Base-by-base conservation (phyloP, 257 asterid species). In the Nicotiana noctiflora region DNA sequence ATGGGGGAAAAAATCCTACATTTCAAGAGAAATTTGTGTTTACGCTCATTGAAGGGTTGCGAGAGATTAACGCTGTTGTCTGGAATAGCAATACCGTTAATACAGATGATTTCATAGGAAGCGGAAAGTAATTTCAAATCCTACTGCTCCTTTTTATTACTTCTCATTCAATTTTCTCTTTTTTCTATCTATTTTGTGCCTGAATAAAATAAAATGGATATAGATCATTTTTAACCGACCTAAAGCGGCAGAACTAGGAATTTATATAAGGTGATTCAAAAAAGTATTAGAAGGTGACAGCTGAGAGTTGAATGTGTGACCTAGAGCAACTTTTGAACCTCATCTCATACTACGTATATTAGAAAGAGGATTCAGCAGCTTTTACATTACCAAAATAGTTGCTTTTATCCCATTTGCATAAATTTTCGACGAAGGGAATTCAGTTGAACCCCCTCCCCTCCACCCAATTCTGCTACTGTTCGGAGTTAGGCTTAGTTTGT, bases 41-140 rank as follows among this genome's bases (percentile, higher is more conserved):
- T 80, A 86, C 87, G 3, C 81, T 96, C 83, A 91, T 96, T 32
- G 99, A 96, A 88, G 99, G 98, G 76, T 64, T 96, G 81, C 67
- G 97, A 57, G 98, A 96, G 86, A 11, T 94, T 31, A 83, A 82
- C 62, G 90, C 87, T 79, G 80, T 87, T 8, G 99, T 96, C 6
- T 96, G 97, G 96, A 96, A 96, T 87, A 94, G 98, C 90, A 96
- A 96, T 88, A 90, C 98, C 27, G 23, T 96, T 46, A 90, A 89
- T 53, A 81, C 60, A 31, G 98, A 96, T 29, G 98, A 90, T 87
- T 91, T 92, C 83, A 92, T 96, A 52, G 99, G 99, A 87, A 90
- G 82, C 40, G 98, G 98, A 91, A 94, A 90, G 99, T 96, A 89
- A 89, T 80, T 64, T 14, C 14, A 11, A 23, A 61, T 61, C 67